phyloP scores from a whole-genome alignment of 2,329 filamentous ascomycete genomes.

The Apiospora arundinis region DNA sequence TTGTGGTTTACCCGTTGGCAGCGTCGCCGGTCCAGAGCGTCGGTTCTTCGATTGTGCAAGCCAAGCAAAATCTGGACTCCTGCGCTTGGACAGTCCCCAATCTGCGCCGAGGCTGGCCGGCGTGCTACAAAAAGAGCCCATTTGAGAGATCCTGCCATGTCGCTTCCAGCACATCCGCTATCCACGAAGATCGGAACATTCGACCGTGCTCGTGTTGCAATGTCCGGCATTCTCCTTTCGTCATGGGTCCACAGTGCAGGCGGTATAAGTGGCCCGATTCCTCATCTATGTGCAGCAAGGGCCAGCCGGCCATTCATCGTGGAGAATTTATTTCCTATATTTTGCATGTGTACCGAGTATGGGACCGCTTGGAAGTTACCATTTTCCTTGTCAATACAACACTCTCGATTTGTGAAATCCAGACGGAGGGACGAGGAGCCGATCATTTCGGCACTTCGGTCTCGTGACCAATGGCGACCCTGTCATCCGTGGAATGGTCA shows the following conservation, averaged over 20 bases:
- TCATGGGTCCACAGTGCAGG: constrained; percentile 5
- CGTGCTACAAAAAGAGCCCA: not conserved
- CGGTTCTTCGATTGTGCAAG: not conserved
- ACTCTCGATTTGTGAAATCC: not conserved
- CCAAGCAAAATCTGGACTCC: not conserved
- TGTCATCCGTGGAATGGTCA: not conserved
- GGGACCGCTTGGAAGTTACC: not conserved
- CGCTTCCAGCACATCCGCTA: not conserved
- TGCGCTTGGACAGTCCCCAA: not conserved
- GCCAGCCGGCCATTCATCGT: constrained; percentile 12
- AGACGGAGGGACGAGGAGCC: not conserved
- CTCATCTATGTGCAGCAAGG: constrained; percentile 5
- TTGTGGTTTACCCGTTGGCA: not conserved
- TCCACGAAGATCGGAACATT: constrained; percentile 3
- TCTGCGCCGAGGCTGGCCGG: constrained; percentile 11
- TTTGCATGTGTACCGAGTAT: not conserved
- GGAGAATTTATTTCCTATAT: not conserved
- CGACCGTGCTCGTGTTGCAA: constrained; percentile 14
- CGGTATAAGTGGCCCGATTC: constrained; percentile 1
- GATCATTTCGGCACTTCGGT: constrained; percentile 10
- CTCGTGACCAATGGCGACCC: not conserved
- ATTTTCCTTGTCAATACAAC: not conserved
- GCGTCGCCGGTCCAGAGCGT: not conserved
- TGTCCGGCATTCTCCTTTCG: constrained; percentile 14
- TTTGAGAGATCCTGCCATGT: not conserved